phyloP scores from a whole-genome alignment of 2,329 filamentous ascomycete species.

The Colletotrichum musae region DNA sequence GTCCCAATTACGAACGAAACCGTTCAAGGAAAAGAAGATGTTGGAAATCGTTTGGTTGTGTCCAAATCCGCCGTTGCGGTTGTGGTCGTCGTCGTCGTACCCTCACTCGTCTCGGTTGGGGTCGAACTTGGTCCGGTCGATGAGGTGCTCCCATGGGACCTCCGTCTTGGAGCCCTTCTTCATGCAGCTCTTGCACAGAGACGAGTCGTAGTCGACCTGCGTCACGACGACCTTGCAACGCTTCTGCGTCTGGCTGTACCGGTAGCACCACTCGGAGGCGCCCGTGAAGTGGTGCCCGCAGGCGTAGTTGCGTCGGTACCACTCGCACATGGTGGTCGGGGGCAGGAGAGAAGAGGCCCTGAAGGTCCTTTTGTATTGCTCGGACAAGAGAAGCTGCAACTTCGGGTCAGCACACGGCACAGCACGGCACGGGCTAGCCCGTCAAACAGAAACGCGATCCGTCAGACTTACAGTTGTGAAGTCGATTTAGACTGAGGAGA shows the following conservation, averaged over 20 bases:
- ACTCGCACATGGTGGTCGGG: conserved; percentile 38
- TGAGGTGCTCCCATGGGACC: conserved; percentile 39
- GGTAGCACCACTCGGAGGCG: conserved; percentile 41
- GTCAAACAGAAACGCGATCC: background rate
- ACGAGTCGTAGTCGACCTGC: conserved; percentile 37
- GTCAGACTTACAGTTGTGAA: conserved; percentile 22
- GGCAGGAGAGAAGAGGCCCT: background rate
- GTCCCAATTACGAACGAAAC: no score
- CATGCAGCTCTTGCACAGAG: conserved; percentile 35
- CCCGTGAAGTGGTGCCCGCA: conserved; percentile 42
- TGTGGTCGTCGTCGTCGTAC: no score
- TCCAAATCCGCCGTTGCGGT: background rate
- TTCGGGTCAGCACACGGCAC: no score
- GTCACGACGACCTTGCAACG: conserved; percentile 40
- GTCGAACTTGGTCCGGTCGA: conserved; percentile 35
- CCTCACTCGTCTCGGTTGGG: conserved; percentile 31
- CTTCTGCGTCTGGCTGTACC: conserved; percentile 41
- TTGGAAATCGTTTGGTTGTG: no score
- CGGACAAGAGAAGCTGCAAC: no score
- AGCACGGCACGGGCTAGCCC: no score
- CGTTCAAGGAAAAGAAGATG: no score
- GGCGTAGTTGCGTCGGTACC: conserved; percentile 43
- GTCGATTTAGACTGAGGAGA: conserved; percentile 28
- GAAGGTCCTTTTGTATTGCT: background rate
- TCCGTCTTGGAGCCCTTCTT: conserved; percentile 23